Percentiles rank a stretch among this genome's conserved stretches.
phyloP scores from a whole-genome alignment of 2,329 filamentous ascomycete genomes.

The Paecilomyces niveus region DNA sequence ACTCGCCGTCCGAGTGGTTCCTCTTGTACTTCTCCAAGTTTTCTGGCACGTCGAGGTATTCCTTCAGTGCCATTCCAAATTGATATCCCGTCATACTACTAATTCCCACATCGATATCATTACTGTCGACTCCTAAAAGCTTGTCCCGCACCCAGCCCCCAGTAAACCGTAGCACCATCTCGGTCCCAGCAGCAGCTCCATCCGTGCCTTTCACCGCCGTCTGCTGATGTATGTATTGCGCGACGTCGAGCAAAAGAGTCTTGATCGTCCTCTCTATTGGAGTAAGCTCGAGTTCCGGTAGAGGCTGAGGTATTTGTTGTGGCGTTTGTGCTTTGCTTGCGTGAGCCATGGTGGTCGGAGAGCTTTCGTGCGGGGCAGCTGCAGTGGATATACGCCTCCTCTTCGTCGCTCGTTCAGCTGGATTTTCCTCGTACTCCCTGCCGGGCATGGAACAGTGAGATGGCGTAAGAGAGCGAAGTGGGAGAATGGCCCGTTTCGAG shows the following conservation, averaged over 20 bases:
- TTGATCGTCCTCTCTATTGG: slow-evolving; percentile 65
- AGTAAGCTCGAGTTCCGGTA: slow-evolving; percentile 53
- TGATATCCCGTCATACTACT: slow-evolving; percentile 44
- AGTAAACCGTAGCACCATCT: slow-evolving; percentile 39
- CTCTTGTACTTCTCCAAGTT: slow-evolving; percentile 37
- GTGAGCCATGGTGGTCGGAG: slow-evolving; percentile 15
- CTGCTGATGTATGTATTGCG: slow-evolving; percentile 50
- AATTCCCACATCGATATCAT: slow-evolving; percentile 45
- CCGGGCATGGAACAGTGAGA: slow-evolving; percentile 19
- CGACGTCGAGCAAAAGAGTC: slow-evolving; percentile 74
- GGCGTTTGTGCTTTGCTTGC: slow-evolving; percentile 4
- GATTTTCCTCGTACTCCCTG: slow-evolving; percentile 10
- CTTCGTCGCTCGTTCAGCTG: slow-evolving; percentile 21
- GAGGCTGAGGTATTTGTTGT: slow-evolving; percentile 5
- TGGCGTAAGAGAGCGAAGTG: not conserved
- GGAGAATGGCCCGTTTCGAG: slow-evolving; percentile 5
- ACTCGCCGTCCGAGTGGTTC: slow-evolving; percentile 41
- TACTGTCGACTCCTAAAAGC: slow-evolving; percentile 37
- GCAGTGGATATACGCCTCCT: slow-evolving; percentile 22
- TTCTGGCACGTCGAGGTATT: slow-evolving; percentile 33
- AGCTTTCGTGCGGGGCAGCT: slow-evolving; percentile 13
- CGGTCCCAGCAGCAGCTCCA: slow-evolving; percentile 8
- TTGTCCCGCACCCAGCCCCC: slow-evolving; percentile 47
- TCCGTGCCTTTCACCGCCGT: slow-evolving; percentile 34
- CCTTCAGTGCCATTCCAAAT: slow-evolving; percentile 38